Evolutionary conservation across 352 stramenopile species (phyloP).

Genomic region (Pelagophyceae sp.): DNA sequence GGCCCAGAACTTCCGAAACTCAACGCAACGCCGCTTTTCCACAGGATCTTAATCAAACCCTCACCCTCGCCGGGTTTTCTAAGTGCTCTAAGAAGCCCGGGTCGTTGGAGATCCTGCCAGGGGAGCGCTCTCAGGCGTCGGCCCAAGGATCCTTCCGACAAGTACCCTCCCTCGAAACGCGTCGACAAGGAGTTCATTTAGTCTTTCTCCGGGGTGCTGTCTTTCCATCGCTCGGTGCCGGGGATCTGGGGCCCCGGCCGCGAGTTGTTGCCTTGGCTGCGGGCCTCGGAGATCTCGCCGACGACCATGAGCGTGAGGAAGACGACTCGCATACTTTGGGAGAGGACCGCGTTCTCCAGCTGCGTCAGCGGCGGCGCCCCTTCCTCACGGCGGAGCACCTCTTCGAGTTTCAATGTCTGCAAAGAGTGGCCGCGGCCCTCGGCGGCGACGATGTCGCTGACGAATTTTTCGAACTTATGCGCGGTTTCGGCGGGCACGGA

Average conservation of each 20-base stretch:
- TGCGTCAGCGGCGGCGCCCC: neutral
- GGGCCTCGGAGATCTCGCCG: constrained; percentile 26
- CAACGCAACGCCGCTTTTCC: too few relatives aligned
- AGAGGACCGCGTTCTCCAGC: constrained; percentile 39
- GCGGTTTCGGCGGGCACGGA: constrained; percentile 12
- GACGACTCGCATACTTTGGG: constrained; percentile 42
- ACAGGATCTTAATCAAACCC: too few relatives aligned
- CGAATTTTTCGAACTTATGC: constrained; percentile 22
- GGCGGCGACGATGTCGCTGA: constrained; percentile 15
- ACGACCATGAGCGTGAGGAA: constrained; percentile 40
- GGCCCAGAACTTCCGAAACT: too few relatives aligned
- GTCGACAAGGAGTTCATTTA: too few relatives aligned
- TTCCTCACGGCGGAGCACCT: neutral
- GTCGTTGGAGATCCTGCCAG: too few relatives aligned
- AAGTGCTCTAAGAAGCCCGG: too few relatives aligned
- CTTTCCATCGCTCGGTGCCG: neutral
- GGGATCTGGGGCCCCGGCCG: neutral
- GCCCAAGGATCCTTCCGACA: too few relatives aligned
- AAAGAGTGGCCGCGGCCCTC: constrained; percentile 12
- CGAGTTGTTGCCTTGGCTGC: too few relatives aligned
- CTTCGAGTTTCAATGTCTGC: constrained; percentile 20
- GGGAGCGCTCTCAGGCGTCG: too few relatives aligned
- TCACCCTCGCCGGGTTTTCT: too few relatives aligned
- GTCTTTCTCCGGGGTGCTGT: too few relatives aligned
- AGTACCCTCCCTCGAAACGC: too few relatives aligned